Evolutionary conservation across 352 stramenopile genomes (phyloP), one percentile per base, ranked within the genome.

Genomic region (Phytophthora megakarya): DNA sequence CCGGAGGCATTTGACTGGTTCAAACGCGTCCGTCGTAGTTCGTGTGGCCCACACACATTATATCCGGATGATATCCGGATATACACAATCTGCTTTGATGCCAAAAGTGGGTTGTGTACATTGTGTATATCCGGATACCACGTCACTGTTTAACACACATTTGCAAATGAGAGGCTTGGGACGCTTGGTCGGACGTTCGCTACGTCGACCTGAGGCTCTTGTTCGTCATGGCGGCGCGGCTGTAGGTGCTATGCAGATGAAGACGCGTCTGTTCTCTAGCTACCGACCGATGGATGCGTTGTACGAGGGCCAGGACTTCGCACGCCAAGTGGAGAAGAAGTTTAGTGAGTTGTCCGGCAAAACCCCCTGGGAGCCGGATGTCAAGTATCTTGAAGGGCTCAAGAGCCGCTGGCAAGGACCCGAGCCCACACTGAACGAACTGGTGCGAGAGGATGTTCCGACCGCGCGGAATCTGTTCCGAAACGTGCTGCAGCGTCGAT

Each of bases 261-360:
- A 61, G 2, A 42, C 25, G 39, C 44, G 46, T 19, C 7, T 26
- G 0, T 64, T 76, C 25, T 65, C 67, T 15, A 55, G 42, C 22
- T 72, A 59, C 40, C 47, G 62, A 16, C 15, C 70, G 38, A 76
- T 72, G 49, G 81, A 87, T 28, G 70, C 71, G n/a, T 61, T 93
- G 52, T 93, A 93, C 61, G 84, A 72, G 8, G 84, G 81, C 0
- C 84, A 93, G 67, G 84, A 91, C 66, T 84, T 71, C 28, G 63
- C 70, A 25, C 78, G 84, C 7, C 72, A 91, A 47, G 66, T 90
- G 39, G 82, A 90, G 66, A 87, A 90, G 58, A 89, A 88, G 49
- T 93, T 93, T 52, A 86, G 79, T 25, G 79, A 86, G 32, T 58
- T 92, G 28, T 92, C 82, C 28, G 84, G 84, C 18, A 93, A 93